Base-by-base conservation (phyloP, 1,284 basidiomycete genomes). In the Ustilago loliicola region DNA sequence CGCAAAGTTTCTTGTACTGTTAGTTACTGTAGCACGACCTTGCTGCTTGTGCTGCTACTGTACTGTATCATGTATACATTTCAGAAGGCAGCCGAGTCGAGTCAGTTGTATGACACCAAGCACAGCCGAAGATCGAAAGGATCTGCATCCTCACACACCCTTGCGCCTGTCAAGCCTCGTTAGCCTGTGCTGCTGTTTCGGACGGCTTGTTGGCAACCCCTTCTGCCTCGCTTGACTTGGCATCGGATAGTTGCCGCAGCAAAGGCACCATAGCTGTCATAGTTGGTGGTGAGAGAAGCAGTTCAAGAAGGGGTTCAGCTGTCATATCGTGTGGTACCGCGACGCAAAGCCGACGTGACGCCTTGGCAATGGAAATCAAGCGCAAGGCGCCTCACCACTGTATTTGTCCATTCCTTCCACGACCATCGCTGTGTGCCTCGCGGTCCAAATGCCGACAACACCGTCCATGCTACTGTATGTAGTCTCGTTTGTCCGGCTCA, bases 371-470 rank as follows among this genome's bases (percentile, higher is more conserved):
- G 19, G 38, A 48, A 56, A 55, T 25, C 36, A 10, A 13, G 30
- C 15, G 8, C 11, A 13, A 36, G 55, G 60, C 60, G 45, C 10
- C 11, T 15, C 47, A 52, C 17, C 38, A 68, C 53, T 68, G 54
- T 68, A 13, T 6, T 2, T 6, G 1, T 29, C n/a, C 29, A 30
- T 54, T 48, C 27, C 61, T 69, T 71, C 68, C 68, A 65, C 62
- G 30, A 30, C 62, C 51, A 71, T 71, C 68, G 68, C 58, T 30
- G 54, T 36, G 7, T 54, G 30, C 68, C 62, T 50, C 51, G 40
- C 27, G 54, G 19, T 63, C 47, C 54, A 52, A n/a, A 48, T 60
- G 61, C 61, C 55, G 56, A 63, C 34, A 59, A 45, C 50, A n/a
- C 61, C 58, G 29, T 6, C n/a, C 32, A 42, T n/a, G 53, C 34